Conservation (phyloP, 2,329 filamentous ascomycete genomes). For the Phialophora expanda region DNA sequence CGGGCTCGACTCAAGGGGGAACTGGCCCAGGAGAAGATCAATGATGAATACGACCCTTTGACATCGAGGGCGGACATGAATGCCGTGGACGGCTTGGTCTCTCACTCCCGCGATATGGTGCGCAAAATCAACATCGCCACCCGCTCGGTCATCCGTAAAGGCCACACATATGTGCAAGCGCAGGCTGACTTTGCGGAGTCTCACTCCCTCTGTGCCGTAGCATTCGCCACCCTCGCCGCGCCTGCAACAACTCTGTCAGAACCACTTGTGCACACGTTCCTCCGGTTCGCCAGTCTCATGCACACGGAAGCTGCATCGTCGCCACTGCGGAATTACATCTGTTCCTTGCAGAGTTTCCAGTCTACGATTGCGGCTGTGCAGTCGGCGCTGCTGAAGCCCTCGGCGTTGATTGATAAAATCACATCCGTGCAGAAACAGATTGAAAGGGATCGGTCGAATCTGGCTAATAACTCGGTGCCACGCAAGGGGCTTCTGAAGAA, state of each 20-base stretch:
- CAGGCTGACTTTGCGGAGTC: constrained; percentile 56
- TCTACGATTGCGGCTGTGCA: constrained; percentile 83
- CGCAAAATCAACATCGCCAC: constrained; percentile 82
- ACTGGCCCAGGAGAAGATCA: constrained; percentile 78
- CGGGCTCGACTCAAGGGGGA: constrained; percentile 86
- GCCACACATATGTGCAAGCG: constrained; percentile 73
- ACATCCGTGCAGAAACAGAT: constrained; percentile 74
- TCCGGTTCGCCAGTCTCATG: constrained; percentile 70
- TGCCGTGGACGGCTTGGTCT: constrained; percentile 91
- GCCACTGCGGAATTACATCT: constrained; percentile 74
- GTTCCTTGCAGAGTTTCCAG: constrained; percentile 77
- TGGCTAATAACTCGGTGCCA: constrained; percentile 64
- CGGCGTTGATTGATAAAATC: constrained; percentile 77
- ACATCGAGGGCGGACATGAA: constrained; percentile 62
- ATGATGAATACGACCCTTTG: constrained; percentile 86
- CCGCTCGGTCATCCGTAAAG: constrained; percentile 78
- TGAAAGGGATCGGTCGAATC: constrained; percentile 75
- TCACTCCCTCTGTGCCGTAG: constrained; percentile 50
- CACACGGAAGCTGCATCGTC: constrained; percentile 69
- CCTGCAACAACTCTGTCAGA: constrained; percentile 68
- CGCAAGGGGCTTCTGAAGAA: constrained; percentile 48
- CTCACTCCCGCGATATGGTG: constrained; percentile 87
- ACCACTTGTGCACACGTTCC: constrained; percentile 71
- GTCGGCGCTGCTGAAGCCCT: constrained; percentile 76
- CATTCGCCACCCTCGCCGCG: constrained; percentile 57